Conservation (phyloP, 208 protist genomes). For the Trichomonas vaginalis region DNA sequence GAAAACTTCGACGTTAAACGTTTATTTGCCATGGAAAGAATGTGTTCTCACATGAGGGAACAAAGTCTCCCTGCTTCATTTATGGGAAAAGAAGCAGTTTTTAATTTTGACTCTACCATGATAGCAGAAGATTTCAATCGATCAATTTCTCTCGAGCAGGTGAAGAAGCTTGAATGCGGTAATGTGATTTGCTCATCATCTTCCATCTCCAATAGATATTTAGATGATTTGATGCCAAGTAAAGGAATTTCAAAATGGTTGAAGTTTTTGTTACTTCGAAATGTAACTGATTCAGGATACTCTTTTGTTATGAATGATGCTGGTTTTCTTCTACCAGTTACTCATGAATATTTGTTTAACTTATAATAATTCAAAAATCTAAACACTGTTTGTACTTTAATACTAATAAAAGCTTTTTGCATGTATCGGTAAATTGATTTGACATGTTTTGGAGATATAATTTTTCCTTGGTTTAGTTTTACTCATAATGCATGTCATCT, state of each 20-base stretch:
- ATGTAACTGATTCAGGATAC: not conserved
- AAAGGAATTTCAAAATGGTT: not conserved
- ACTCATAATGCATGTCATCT: too few species aligned
- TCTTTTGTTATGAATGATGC: not conserved
- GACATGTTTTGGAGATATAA: too few species aligned
- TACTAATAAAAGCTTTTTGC: not conserved
- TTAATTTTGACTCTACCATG: not conserved
- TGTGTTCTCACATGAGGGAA: not conserved
- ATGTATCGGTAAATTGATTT: too few species aligned
- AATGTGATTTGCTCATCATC: not conserved
- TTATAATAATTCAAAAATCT: not conserved
- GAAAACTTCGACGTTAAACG: not conserved
- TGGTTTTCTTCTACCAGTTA: not conserved
- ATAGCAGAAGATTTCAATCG: not conserved
- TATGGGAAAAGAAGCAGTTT: not conserved
- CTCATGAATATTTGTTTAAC: not conserved
- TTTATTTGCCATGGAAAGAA: not conserved
- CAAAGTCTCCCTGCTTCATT: not conserved
- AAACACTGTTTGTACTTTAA: not conserved
- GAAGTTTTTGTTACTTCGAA: not conserved
- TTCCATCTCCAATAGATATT: not conserved
- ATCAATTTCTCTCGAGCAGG: not conserved
- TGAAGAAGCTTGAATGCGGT: not conserved
- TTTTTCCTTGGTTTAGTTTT: too few species aligned
- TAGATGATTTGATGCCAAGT: not conserved